Conservation (phyloP, 345 rosid genomes). For the Dovyalis caffra region DNA sequence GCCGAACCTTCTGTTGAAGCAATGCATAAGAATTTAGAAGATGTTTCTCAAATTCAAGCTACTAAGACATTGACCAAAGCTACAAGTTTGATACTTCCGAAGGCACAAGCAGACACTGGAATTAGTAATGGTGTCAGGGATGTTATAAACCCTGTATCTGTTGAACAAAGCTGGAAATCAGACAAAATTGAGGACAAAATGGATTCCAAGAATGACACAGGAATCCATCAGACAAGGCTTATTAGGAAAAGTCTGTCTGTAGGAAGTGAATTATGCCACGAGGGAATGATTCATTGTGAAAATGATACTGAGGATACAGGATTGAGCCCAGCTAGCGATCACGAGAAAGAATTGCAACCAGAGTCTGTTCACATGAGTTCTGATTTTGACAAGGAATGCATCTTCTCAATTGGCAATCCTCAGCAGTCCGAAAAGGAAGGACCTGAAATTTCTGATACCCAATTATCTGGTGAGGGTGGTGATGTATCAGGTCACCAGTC, state of each 20-base stretch:
- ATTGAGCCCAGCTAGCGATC: constrained; percentile 28
- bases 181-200: constrained; percentile 45
- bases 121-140: constrained; percentile 27
- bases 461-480: constrained; percentile 42
- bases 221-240: constrained; percentile 19
- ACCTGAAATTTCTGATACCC: constrained; percentile 41
- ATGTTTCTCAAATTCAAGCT: too few relatives aligned
- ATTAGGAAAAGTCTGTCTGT: constrained; percentile 75
- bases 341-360: constrained; percentile 33
- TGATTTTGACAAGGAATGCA: constrained; percentile 42
- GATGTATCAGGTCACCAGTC: constrained; percentile 38
- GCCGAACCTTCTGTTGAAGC: constrained; percentile 21
- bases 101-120: constrained; percentile 28
- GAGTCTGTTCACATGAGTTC: constrained; percentile 49
- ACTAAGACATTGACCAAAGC: constrained; percentile 24
- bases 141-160: constrained; percentile 24
- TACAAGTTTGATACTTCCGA: constrained; percentile 28
- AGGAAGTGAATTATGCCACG: constrained; percentile 54
- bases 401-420: constrained; percentile 62
- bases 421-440: constrained; percentile 48
- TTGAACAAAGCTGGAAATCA: constrained; percentile 49
- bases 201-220: constrained; percentile 21
- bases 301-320: constrained; percentile 34
- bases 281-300: constrained; percentile 36
- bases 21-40: too few relatives aligned